A percentile compares a stretch with the other conserved stretches of the same genome.
Conservation (phyloP, 1,284 basidiomycete species). For the Athelia sp. region DNA sequence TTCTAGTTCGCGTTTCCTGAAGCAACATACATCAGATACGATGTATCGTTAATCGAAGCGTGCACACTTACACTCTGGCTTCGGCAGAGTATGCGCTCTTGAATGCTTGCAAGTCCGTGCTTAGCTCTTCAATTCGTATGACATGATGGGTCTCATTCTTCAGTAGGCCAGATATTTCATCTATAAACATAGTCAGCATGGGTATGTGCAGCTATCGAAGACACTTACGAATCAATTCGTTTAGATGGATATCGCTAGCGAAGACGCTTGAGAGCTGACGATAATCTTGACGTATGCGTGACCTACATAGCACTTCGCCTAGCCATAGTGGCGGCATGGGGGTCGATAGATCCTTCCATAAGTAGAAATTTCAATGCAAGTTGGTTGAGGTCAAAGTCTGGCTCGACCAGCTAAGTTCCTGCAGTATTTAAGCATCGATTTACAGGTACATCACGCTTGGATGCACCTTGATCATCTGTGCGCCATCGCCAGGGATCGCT, state of each 20-base stretch:
- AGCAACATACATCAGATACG: neutral
- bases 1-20: slow-evolving; percentile 4
- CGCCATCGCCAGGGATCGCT: no score
- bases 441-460: no score
- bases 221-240: neutral
- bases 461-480: no score
- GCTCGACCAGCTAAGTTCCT: neutral
- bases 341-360: neutral
- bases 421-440: neutral
- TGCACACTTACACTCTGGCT: neutral
- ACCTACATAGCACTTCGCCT: neutral
- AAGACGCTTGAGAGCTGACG: neutral
- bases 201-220: neutral
- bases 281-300: neutral
- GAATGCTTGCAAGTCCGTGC: slow-evolving; percentile 34
- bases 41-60: neutral
- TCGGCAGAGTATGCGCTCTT: slow-evolving; percentile 20
- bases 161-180: slow-evolving; percentile 23
- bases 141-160: slow-evolving; percentile 18
- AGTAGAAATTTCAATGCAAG: no score
- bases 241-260: neutral
- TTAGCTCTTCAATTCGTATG: slow-evolving; percentile 29
- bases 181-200: slow-evolving; percentile 12
- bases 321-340: neutral
- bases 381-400: no score